A percentile compares a stretch with the other conserved stretches of the same genome.
These are phyloP conservation scores for Euphorbia peplus DNA, from an alignment of 345 rosid genomes.

Conservation along the genomic window DNA sequence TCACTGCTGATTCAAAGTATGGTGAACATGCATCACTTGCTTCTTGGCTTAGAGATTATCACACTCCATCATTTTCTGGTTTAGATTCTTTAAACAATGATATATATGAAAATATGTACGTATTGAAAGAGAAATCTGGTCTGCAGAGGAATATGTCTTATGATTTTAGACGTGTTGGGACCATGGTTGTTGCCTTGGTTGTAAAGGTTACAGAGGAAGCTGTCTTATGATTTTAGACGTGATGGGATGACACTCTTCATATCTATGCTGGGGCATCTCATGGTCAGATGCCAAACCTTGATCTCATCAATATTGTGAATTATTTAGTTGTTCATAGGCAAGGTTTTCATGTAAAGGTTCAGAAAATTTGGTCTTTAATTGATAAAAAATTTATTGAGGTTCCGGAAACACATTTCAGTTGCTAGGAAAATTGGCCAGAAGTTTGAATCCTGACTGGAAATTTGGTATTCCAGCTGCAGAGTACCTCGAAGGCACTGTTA, in stretches of 20 bases:
- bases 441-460: slow-evolving; percentile 64
- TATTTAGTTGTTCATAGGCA: slow-evolving; percentile 87
- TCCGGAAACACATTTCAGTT: slow-evolving; percentile 61
- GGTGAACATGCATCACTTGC: slow-evolving; percentile 82
- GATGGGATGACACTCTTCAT: slow-evolving; percentile 58
- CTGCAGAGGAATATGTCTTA: slow-evolving; percentile 30
- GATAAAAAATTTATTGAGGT: slow-evolving; percentile 49
- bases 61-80: slow-evolving; percentile 54
- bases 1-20: slow-evolving; percentile 74
- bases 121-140: slow-evolving; percentile 16
- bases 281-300: slow-evolving; percentile 98
- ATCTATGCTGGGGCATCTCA: slow-evolving; percentile 94
- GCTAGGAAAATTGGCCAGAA: slow-evolving; percentile 54
- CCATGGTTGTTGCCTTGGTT: slow-evolving; percentile 86
- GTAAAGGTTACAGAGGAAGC: slow-evolving; percentile 78
- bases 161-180: slow-evolving; percentile 73
- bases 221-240: too few species aligned
- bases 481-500: slow-evolving; percentile 77
- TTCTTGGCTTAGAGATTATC: slow-evolving; percentile 88
- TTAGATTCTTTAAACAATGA: slow-evolving; percentile 28
- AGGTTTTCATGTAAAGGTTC: slow-evolving; percentile 71
- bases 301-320: slow-evolving; percentile 83
- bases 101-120: slow-evolving; percentile 27
- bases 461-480: slow-evolving; percentile 76
- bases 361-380: slow-evolving; percentile 60